Conservation (phyloP, 169 alveolate genomes). For the Plasmodium gonderi region DNA sequence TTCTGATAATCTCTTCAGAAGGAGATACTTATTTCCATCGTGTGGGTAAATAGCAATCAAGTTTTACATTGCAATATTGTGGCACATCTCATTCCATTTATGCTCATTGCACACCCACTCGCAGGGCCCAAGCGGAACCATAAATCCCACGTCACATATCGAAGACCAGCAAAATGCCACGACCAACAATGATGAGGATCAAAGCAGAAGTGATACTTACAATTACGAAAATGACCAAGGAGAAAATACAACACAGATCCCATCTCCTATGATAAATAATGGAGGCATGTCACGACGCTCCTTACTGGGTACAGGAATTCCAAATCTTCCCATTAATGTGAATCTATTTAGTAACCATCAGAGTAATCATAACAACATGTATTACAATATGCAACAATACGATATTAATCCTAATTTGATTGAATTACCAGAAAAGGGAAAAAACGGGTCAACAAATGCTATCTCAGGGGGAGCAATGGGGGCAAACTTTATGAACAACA, state of each 20-base stretch:
- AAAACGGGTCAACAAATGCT: neutral
- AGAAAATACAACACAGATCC: neutral
- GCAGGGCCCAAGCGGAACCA: no score
- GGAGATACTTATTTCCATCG: no score
- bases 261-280: neutral
- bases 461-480: neutral
- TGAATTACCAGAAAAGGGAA: constrained; percentile 7
- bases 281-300: neutral
- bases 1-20: no score
- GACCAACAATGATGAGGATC: neutral
- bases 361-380: neutral
- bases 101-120: no score
- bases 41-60: no score
- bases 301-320: neutral
- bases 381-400: constrained; percentile 8
- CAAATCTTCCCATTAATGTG: neutral
- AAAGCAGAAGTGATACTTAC: neutral
- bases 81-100: neutral
- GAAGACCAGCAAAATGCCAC: neutral
- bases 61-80: no score
- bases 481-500: neutral
- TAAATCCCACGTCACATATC: neutral
- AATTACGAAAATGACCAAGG: constrained; percentile 8
- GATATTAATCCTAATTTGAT: neutral
- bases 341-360: neutral